Base-by-base conservation (phyloP, 129 eudicot species). In the Scalesia atractyloides region DNA sequence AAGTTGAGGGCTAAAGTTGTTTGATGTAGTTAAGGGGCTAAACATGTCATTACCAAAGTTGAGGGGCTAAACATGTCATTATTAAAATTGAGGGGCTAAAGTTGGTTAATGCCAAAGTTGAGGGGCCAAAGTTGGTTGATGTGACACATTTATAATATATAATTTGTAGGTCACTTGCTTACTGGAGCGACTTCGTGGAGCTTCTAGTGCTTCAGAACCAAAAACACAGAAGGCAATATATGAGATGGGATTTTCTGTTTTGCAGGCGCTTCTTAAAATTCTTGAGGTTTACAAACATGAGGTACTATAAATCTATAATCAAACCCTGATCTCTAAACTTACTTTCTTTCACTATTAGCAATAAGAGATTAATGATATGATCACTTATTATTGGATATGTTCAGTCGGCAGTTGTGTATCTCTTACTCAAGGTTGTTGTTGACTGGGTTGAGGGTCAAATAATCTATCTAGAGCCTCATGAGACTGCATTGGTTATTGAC, bases 391-490 rank as follows among this genome's bases (percentile, higher is more conserved):
- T 47, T 44, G 37, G 33, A 41, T 72, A 47, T 77, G 41, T 78
- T 60, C 76, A 94, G 98, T 81, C 96, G 81, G 84, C 88, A 81
- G 96, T 94, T 72, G 87, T 94, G 73, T 94, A 94, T 83, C 84
- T 87, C 70, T 73, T 94, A 68, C 96, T 90, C 69, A 94, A 90
- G 79, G 86, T 89, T 36, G 96, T 87, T 47, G 89, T 86, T 57
- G 91, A 90, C 51, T 94, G 98, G 98, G 98, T 94, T 79, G 97
- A 87, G 15, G 96, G 92, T 16, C 97, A 94, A 94, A 94, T 94
- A 62, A 83, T 81, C 80, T 88, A 90, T 86, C 81, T 94, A 41
- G 98, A 94, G 78, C 91, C 96, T 77, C 88, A 83, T 26, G 97
- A 94, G 77, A 90, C 98, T 83, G 91, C 96, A 76, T 66, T 82